Evolutionary conservation across 257 asterid genomes (phyloP).

Genomic region (Solanum piurae): DNA sequence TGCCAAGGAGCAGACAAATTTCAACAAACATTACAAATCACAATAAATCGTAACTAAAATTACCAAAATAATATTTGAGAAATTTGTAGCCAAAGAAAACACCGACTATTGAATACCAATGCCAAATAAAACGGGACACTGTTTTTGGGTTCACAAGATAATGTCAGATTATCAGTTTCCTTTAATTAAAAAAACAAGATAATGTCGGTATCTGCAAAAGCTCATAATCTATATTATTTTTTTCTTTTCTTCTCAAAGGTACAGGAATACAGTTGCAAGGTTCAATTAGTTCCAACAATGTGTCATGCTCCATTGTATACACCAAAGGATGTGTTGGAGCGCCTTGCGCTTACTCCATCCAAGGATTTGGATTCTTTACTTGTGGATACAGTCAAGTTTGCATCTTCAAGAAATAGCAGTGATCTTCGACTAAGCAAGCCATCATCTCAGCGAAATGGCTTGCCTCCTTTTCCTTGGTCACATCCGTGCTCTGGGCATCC

Average conservation of each 20-base stretch:
- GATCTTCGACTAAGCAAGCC: conserved; percentile 64
- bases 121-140: not conserved
- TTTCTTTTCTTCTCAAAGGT: conserved; percentile 1
- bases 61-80: not conserved
- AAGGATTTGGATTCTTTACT: conserved; percentile 75
- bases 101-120: not conserved
- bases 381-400: conserved; percentile 52
- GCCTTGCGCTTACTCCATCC: conserved; percentile 66
- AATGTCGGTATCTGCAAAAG: not conserved
- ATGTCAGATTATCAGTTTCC: not conserved
- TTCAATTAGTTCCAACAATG: conserved; percentile 5
- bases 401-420: conserved; percentile 35
- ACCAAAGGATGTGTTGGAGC: conserved; percentile 54
- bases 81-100: not conserved
- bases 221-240: not conserved
- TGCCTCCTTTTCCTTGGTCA: conserved; percentile 95
- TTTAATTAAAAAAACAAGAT: not conserved
- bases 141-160: not conserved
- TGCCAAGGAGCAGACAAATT: too few species aligned
- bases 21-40: too few species aligned
- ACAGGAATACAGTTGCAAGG: conserved; percentile 41
- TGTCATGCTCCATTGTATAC: conserved; percentile 29
- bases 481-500: conserved; percentile 52
- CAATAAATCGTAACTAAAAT: not conserved
- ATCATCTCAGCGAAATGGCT: conserved; percentile 47